Conservation (phyloP, 2,329 filamentous ascomycete species). For the Penicillium sclerotiorum region DNA sequence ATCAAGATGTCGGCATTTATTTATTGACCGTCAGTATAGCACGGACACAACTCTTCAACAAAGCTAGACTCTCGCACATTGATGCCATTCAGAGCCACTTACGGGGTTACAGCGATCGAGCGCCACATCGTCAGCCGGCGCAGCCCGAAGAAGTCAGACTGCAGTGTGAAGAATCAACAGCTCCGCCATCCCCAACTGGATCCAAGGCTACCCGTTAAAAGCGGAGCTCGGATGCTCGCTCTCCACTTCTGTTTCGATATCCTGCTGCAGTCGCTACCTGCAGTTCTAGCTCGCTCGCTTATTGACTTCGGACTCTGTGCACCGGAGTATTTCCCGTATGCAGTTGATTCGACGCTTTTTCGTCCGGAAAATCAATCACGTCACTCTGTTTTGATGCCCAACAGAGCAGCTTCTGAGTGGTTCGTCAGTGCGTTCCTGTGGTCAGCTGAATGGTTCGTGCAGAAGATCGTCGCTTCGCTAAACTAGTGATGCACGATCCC, state of each 20-base stretch:
- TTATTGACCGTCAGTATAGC: too few species aligned
- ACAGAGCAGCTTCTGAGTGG: background rate
- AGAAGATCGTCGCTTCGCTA: background rate
- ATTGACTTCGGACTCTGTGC: background rate
- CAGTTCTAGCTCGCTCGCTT: background rate
- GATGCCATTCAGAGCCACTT: background rate
- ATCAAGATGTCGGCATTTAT: too few species aligned
- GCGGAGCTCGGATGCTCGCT: too few species aligned
- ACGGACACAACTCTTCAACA: too few species aligned
- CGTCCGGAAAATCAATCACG: background rate
- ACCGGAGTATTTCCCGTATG: background rate
- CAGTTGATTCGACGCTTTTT: background rate
- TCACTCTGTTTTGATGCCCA: background rate
- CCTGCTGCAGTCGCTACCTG: too few species aligned
- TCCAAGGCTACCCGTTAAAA: too few species aligned
- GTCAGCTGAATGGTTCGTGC: background rate
- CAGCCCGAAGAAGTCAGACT: background rate
- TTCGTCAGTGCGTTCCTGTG: background rate
- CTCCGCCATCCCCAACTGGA: background rate
- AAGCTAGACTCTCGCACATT: background rate
- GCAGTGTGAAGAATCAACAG: background rate
- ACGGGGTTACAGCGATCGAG: background rate
- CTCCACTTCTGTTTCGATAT: too few species aligned
- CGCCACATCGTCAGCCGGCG: background rate
- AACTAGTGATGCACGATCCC: background rate